Base-by-base conservation (phyloP, 2,329 filamentous ascomycete species). In the Aspergillus tamarii region DNA sequence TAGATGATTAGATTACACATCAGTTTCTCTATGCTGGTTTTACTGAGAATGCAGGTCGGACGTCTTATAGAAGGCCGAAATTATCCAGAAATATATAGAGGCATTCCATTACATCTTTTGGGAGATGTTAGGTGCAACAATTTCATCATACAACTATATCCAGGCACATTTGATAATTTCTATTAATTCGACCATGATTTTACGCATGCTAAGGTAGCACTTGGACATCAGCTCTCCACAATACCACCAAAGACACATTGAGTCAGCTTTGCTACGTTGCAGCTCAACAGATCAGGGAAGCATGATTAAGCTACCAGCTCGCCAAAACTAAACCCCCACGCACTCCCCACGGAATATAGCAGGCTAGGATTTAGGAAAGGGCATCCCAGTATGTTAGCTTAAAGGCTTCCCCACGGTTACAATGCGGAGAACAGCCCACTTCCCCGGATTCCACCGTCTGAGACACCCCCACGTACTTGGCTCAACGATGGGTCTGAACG, bases 341-440 rank as follows among this genome's bases (percentile, higher is more conserved):
- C 28, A 12, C 6, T 43, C 11, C 39, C 16, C 39, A 57, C 39
- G 55, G 8, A 21, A 26, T 26, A 48, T 14, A 48, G 23, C 7
- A 23, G 23, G 2, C 21, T 23, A 48, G 21, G 21, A 10, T 16
- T 11, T 23, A 21, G n/a, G 1, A 21, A 46, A 26, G 6, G n/a
- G 19, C 21, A 23, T 16, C 21, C 12, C 23, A 14, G 2, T 10
- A 48, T 48, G 23, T 14, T 14, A 46, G 10, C 12, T 14, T 11
- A 26, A 32, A 36, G 34, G 34, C 36, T 34, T 32, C 26, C 39
- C 39, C 59, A 48, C 39, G 19, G 19, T 7, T 11, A 52, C 8
- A 57, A 45, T 62, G 53, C 60, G 54, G 54, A 45, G 60, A 62
- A 53, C 54, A 10, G 32, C 12, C 54, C 45, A 53, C 45, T 26